These are phyloP conservation scores for Tausonia pullulans DNA, from an alignment of 1,284 basidiomycete species.

Conservation along the genomic window DNA sequence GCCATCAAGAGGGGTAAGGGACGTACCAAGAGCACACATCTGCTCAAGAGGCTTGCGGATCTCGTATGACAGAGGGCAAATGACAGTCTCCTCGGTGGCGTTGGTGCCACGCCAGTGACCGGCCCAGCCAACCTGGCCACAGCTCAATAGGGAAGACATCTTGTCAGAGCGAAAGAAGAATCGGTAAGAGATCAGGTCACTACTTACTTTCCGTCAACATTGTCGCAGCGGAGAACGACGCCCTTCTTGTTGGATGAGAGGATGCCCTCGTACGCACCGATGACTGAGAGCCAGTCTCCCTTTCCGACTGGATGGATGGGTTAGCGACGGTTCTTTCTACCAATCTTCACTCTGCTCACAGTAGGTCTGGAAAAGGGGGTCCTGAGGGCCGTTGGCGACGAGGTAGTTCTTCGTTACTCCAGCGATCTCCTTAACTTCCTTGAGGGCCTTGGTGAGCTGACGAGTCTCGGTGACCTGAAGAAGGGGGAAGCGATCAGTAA, in stretches of 20 bases:
- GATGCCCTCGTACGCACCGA: conserved; percentile 31
- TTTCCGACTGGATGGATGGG: conserved; percentile 23
- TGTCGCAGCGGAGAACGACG: conserved; percentile 34
- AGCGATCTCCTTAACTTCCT: conserved; percentile 30
- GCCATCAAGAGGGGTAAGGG: too few species aligned
- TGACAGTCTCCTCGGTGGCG: conserved; percentile 36
- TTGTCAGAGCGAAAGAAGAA: background rate
- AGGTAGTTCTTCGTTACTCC: conserved; percentile 29
- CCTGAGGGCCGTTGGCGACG: conserved; percentile 27
- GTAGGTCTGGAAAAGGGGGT: conserved; percentile 32
- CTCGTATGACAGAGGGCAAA: conserved; percentile 23
- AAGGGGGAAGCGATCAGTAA: background rate
- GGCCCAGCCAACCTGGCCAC: conserved; percentile 29
- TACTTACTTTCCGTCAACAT: conserved; percentile 30
- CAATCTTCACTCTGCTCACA: conserved; percentile 13
- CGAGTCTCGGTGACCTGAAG: conserved; percentile 26
- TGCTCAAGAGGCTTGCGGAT: conserved; percentile 19
- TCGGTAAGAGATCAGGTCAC: background rate
- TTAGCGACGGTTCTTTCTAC: too few species aligned
- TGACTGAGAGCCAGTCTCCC: conserved; percentile 25
- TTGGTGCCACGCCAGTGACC: conserved; percentile 39
- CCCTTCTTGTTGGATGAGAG: conserved; percentile 29
- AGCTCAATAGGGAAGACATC: conserved; percentile 20
- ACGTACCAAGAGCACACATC: background rate
- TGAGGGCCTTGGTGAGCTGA: conserved; percentile 29